phyloP scores from a whole-genome alignment of 345 rosid species.

The Theobroma cacao region DNA sequence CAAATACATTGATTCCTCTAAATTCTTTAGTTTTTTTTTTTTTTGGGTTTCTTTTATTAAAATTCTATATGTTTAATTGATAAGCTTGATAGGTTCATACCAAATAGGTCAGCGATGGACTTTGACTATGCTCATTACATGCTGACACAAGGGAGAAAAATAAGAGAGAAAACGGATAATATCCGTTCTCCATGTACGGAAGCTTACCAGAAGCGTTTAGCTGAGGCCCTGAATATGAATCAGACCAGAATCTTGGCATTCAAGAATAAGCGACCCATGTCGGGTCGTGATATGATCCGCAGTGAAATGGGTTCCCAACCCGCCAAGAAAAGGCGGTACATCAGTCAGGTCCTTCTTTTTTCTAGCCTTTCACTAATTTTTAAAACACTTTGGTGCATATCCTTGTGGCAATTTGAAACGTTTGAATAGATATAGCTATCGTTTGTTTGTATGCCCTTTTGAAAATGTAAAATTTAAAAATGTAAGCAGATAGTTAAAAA shows the following conservation, averaged over 20 bases:
- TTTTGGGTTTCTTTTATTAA: neutral
- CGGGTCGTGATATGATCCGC: neutral
- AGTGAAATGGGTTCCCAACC: neutral
- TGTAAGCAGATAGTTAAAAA: no score
- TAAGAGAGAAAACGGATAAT: slow-evolving; percentile 23
- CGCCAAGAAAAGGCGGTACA: neutral
- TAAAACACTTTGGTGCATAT: no score
- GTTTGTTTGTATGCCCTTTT: no score
- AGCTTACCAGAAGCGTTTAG: slow-evolving; percentile 38
- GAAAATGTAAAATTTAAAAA: no score
- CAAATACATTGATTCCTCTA: neutral
- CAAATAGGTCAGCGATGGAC: slow-evolving; percentile 54
- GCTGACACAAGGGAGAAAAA: slow-evolving; percentile 47
- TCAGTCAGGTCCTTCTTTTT: neutral
- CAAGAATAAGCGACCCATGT: slow-evolving; percentile 43
- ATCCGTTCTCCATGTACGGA: slow-evolving; percentile 34
- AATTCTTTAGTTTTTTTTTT: no score
- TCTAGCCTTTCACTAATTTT: no score
- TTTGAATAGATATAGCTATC: no score
- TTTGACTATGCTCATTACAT: slow-evolving; percentile 44
- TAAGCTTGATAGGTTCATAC: slow-evolving; percentile 57
- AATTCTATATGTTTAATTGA: neutral
- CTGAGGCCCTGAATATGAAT: slow-evolving; percentile 49
- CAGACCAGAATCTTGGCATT: slow-evolving; percentile 46
- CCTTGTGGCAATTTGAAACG: no score